Percentiles rank a stretch among this genome's conserved stretches.
These are phyloP conservation scores for Trichoderma semiorbis DNA, from an alignment of 2,329 filamentous ascomycete species.

Conservation along the genomic window DNA sequence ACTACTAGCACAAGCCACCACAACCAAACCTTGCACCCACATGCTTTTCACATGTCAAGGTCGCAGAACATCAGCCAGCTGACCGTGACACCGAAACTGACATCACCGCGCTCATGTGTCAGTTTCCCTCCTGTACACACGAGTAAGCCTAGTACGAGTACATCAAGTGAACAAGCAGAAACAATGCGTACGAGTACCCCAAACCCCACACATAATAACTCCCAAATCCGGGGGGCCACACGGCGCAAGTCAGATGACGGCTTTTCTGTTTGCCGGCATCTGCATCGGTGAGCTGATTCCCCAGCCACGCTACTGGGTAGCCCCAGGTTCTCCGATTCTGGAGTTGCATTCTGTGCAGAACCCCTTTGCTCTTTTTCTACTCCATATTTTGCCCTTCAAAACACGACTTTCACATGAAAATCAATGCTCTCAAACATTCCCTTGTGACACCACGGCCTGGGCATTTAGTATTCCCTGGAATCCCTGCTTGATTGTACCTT, in stretches of 20 bases:
- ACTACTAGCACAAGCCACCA: background rate
- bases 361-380: background rate
- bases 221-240: constrained; percentile 15
- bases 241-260: constrained; percentile 16
- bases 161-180: background rate
- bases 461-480: background rate
- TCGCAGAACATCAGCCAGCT: background rate
- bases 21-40: background rate
- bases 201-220: constrained; percentile 5
- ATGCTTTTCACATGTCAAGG: constrained; percentile 15
- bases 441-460: background rate
- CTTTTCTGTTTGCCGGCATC: background rate
- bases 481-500: background rate
- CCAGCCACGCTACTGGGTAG: background rate
- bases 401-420: background rate
- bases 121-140: background rate
- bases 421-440: background rate
- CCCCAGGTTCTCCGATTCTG: background rate
- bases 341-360: background rate
- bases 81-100: background rate
- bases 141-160: background rate
- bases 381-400: background rate
- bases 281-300: background rate
- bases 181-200: background rate
- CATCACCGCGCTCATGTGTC: background rate